These are phyloP conservation scores for Elsinoe arachidis DNA, from an alignment of 2,329 filamentous ascomycete genomes.

Conservation along the genomic window DNA sequence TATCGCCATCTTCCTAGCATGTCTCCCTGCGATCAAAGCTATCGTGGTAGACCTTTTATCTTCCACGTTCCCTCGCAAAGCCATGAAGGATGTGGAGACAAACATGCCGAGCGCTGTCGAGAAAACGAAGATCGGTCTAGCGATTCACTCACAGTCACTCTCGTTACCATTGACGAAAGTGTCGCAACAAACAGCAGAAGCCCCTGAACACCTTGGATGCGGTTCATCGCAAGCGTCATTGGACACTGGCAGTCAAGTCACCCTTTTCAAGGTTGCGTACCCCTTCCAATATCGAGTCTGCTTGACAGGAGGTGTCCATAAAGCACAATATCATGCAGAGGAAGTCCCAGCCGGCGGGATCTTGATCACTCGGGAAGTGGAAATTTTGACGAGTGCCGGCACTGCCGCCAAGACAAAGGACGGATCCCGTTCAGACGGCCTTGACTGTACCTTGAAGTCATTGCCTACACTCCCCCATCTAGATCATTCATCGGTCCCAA, in stretches of 20 bases:
- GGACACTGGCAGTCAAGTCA: background rate
- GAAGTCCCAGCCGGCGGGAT: too few species aligned
- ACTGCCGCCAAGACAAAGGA: too few species aligned
- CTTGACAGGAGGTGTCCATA: background rate
- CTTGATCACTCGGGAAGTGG: too few species aligned
- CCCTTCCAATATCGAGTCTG: background rate
- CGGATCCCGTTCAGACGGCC: too few species aligned
- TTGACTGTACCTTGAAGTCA: too few species aligned
- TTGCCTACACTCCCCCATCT: too few species aligned
- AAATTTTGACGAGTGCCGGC: too few species aligned
- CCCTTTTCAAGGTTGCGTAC: background rate
- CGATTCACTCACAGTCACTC: background rate
- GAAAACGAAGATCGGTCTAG: background rate
- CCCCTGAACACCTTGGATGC: background rate
- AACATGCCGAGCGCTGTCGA: background rate
- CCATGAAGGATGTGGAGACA: background rate
- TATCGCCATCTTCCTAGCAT: constrained; percentile 29
- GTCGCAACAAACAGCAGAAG: background rate
- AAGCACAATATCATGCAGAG: too few species aligned
- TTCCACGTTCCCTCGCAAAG: background rate
- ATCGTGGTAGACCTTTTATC: background rate
- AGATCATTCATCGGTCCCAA: too few species aligned
- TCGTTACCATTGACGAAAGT: background rate
- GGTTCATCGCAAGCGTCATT: background rate
- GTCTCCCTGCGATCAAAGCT: constrained; percentile 27